phyloP scores from a whole-genome alignment of 345 rosid genomes.

The Fremontodendron californicum region DNA sequence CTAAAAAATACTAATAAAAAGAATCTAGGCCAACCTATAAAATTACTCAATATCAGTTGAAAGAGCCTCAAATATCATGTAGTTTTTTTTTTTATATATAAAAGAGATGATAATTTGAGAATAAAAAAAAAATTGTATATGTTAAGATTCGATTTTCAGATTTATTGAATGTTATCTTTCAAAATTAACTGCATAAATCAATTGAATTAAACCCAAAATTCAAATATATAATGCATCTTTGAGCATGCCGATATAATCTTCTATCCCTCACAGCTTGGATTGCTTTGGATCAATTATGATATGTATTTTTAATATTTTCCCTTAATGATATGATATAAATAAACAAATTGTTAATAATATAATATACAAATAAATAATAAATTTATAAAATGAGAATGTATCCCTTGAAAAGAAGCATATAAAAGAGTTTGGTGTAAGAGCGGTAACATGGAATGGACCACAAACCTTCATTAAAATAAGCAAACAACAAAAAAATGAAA shows the following conservation, averaged over 20 bases:
- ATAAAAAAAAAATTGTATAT: no score
- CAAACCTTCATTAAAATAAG: constrained; percentile 42
- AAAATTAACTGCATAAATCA: no score
- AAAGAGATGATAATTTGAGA: no score
- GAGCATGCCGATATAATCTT: neutral
- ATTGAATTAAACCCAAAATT: no score
- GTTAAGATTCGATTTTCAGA: no score
- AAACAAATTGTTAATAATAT: neutral
- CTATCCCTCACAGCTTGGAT: neutral
- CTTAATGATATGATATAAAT: no score
- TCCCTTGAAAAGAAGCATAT: constrained; percentile 38
- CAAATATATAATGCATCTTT: no score
- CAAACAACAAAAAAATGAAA: constrained; percentile 25
- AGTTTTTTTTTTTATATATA: neutral
- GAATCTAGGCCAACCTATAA: neutral
- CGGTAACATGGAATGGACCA: constrained; percentile 63
- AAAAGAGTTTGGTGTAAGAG: constrained; percentile 38
- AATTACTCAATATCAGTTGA: neutral
- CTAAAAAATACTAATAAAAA: neutral
- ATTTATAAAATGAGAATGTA: constrained; percentile 14
- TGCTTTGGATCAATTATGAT: neutral
- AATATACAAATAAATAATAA: neutral
- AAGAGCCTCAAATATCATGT: neutral
- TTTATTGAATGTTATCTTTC: no score
- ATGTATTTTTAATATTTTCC: no score